Percentiles rank a stretch among this genome's conserved stretches.
These are phyloP conservation scores for Bonia amplexicaulis DNA, from an alignment of 176 grass and related monocot species.

Conservation along the genomic window DNA sequence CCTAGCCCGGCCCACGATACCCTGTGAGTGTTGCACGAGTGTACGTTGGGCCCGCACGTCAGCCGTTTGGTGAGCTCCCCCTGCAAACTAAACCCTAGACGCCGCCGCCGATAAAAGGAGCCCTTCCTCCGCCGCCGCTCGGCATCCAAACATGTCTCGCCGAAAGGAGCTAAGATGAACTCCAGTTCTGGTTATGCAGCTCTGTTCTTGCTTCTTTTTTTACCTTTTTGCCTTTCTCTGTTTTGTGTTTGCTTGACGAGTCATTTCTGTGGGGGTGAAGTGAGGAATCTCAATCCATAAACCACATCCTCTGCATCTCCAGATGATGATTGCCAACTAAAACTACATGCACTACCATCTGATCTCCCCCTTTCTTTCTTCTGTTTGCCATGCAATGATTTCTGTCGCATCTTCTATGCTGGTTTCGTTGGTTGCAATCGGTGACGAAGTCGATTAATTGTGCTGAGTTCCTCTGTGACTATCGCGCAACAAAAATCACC, in stretches of 20 bases:
- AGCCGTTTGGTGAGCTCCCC: no score
- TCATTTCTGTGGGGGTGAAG: neutral
- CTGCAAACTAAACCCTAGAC: no score
- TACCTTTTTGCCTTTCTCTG: neutral
- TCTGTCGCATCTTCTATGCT: neutral
- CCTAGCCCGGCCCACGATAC: no score
- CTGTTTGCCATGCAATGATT: neutral
- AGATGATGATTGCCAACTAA: conserved; percentile 30
- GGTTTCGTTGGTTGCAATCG: neutral
- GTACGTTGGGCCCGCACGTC: no score
- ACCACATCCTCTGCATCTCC: conserved; percentile 41
- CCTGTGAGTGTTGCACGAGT: no score
- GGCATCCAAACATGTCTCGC: neutral
- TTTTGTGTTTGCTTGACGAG: neutral
- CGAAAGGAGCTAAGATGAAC: neutral
- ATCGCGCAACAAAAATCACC: conserved; percentile 39
- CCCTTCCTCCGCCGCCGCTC: no score
- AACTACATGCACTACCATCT: conserved; percentile 58
- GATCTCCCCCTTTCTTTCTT: conserved; percentile 12
- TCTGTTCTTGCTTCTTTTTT: neutral
- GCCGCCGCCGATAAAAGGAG: no score
- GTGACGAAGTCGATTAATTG: conserved; percentile 30
- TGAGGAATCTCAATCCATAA: conserved; percentile 43
- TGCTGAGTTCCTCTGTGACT: conserved; percentile 46
- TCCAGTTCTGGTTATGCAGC: no score